These are phyloP conservation scores for Vaccinium corymbosum DNA, from an alignment of 148 eudicot genomes.

Conservation along the genomic window DNA sequence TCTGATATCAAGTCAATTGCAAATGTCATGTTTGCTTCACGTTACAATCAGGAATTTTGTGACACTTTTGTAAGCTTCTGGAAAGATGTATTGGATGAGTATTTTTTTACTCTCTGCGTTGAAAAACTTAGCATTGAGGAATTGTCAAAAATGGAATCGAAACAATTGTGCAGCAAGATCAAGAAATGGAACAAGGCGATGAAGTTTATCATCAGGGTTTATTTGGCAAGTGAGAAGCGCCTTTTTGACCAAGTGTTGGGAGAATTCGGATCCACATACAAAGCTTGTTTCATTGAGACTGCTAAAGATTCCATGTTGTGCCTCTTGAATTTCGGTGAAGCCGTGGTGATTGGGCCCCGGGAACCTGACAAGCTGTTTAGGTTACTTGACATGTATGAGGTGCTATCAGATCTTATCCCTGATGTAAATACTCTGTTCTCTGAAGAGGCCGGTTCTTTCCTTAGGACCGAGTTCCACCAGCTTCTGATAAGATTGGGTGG, in stretches of 20 bases:
- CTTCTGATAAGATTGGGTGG: conserved; percentile 47
- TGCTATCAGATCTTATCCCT: conserved; percentile 33
- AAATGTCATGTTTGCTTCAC: conserved; percentile 45
- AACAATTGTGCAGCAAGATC: conserved; percentile 41
- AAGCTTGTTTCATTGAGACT: conserved; percentile 46
- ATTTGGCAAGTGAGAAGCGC: conserved; percentile 52
- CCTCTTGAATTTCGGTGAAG: conserved; percentile 75
- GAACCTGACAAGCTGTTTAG: conserved; percentile 64
- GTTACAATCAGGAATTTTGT: conserved; percentile 48
- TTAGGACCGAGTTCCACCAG: conserved; percentile 49
- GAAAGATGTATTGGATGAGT: conserved; percentile 54
- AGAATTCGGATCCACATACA: conserved; percentile 28
- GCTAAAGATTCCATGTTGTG: conserved; percentile 46
- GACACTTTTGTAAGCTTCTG: conserved; percentile 37
- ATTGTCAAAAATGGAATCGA: conserved; percentile 54
- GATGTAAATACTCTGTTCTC: conserved; percentile 47
- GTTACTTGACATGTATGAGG: conserved; percentile 72
- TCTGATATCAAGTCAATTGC: conserved; percentile 46
- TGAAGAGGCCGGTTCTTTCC: conserved; percentile 31
- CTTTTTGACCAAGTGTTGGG: conserved; percentile 57
- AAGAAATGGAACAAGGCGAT: conserved; percentile 58
- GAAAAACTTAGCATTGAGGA: conserved; percentile 64
- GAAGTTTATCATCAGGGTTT: conserved; percentile 41
- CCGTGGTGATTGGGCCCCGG: conserved; percentile 54
- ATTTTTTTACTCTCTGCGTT: conserved; percentile 35